Percentiles rank a stretch among this genome's conserved stretches.
Conservation (phyloP, 140 eudicot species). For the Erigeron philadelphicus region DNA sequence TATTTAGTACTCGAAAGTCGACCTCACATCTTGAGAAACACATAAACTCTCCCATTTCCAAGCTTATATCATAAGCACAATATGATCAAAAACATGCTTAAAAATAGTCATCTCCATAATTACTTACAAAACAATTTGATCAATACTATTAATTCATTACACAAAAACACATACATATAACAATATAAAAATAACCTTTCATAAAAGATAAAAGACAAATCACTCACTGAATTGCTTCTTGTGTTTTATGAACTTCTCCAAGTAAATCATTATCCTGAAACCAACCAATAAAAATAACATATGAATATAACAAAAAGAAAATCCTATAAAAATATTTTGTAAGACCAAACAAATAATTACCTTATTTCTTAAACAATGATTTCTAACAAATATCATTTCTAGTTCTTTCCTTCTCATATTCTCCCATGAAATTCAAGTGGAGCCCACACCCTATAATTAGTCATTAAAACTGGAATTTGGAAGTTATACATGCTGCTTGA, state of each 20-base stretch:
- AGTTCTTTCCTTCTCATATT: slow-evolving; percentile 60
- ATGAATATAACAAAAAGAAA: not conserved
- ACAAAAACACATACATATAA: not conserved
- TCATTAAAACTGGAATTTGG: too few relatives aligned
- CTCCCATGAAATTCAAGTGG: slow-evolving; percentile 67
- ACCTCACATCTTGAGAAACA: not conserved
- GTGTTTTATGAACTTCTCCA: slow-evolving; percentile 80
- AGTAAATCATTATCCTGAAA: slow-evolving; percentile 51
- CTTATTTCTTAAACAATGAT: slow-evolving; percentile 66
- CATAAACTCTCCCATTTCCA: not conserved
- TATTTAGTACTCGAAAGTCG: not conserved
- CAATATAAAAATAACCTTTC: not conserved
- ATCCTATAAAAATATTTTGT: not conserved
- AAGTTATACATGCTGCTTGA: too few relatives aligned
- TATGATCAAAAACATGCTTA: not conserved
- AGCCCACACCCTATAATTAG: slow-evolving; percentile 44
- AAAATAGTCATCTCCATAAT: not conserved
- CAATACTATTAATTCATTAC: not conserved
- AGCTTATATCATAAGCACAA: not conserved
- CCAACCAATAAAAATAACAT: not conserved
- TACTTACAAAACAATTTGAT: not conserved
- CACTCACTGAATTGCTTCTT: slow-evolving; percentile 84
- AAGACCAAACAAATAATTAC: slow-evolving; percentile 27
- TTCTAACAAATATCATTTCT: slow-evolving; percentile 54
- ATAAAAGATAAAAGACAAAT: not conserved